phyloP scores from a whole-genome alignment of 2,329 filamentous ascomycete genomes.

The Pestalotiopsis sp. region DNA sequence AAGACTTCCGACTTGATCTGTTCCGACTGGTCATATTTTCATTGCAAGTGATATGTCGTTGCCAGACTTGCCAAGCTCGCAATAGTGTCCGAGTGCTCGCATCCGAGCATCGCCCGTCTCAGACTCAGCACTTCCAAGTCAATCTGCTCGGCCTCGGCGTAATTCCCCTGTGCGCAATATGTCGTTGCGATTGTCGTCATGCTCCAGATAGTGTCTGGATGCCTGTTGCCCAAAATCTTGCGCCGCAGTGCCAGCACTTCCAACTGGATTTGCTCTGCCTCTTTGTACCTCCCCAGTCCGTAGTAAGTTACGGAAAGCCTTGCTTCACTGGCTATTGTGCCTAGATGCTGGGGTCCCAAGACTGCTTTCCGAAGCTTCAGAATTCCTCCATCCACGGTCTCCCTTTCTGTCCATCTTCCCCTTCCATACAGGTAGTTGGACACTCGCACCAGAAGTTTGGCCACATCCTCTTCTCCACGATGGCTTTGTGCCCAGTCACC shows the following conservation, averaged over 20 bases:
- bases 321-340: no score
- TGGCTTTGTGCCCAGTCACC: constrained; percentile 26
- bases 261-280: no score
- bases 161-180: background rate
- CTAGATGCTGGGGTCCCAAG: background rate
- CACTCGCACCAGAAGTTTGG: constrained; percentile 18
- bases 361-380: constrained; percentile 19
- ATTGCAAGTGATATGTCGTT: background rate
- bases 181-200: background rate
- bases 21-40: background rate
- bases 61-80: background rate
- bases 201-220: background rate
- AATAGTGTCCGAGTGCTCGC: background rate
- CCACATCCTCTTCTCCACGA: constrained; percentile 16
- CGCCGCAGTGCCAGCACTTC: no score
- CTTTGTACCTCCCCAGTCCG: no score
- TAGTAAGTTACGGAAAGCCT: no score
- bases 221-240: no score
- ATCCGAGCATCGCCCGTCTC: background rate
- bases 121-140: background rate
- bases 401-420: constrained; percentile 27
- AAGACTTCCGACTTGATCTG: background rate
- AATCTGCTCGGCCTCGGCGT: background rate
- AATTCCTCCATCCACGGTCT: constrained; percentile 21
- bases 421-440: constrained; percentile 24